A percentile compares a stretch with the other conserved stretches of the same genome.
Evolutionary conservation across 768 basidiomycete species (phyloP).

Genomic region (Boletus sensibilis): DNA sequence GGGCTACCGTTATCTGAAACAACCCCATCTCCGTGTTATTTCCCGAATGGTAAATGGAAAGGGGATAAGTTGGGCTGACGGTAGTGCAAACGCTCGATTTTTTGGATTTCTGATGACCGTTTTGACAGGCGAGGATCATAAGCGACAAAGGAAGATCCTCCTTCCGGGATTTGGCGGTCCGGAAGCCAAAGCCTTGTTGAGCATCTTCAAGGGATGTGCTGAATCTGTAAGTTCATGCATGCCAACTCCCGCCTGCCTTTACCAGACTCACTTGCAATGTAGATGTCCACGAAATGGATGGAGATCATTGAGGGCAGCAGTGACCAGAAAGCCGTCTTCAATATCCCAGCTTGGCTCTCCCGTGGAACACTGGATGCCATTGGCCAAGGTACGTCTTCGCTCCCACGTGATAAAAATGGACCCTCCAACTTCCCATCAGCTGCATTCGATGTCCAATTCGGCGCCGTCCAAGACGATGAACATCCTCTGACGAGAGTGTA

Average conservation of each 20-base stretch:
- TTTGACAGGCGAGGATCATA: constrained; percentile 42
- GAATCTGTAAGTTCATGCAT: constrained; percentile 18
- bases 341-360: constrained; percentile 35
- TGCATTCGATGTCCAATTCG: constrained; percentile 52
- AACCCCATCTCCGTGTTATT: constrained; percentile 21
- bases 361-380: constrained; percentile 51
- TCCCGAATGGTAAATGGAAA: constrained; percentile 28
- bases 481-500: constrained; percentile 14
- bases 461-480: constrained; percentile 11
- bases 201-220: constrained; percentile 44
- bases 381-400: constrained; percentile 39
- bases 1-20: constrained; percentile 44
- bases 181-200: constrained; percentile 50
- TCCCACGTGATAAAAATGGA: neutral
- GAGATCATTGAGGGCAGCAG: constrained; percentile 14
- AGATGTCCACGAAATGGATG: constrained; percentile 28
- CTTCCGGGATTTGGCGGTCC: constrained; percentile 54
- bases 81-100: constrained; percentile 18
- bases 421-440: constrained; percentile 22
- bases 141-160: constrained; percentile 53
- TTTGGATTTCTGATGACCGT: constrained; percentile 12
- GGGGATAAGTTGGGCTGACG: constrained; percentile 42
- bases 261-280: neutral
- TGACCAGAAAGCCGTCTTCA: constrained; percentile 16
- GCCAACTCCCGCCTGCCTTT: neutral